Evolutionary conservation across 2,329 filamentous ascomycete species (phyloP).

Genomic region (Metarhizium rileyi): DNA sequence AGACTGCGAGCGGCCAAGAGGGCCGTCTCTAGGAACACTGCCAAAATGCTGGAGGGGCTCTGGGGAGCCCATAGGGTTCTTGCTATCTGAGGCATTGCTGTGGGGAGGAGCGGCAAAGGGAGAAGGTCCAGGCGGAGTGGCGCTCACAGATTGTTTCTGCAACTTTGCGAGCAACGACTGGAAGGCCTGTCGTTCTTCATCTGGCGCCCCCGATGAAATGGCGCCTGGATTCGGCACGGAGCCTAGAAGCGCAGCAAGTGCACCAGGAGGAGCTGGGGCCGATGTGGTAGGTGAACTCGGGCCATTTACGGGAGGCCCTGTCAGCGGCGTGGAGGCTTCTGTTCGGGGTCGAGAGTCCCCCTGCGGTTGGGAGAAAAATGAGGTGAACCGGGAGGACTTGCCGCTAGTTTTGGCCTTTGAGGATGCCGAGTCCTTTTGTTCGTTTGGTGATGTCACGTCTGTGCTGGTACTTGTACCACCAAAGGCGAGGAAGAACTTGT

Average conservation of each 20-base stretch:
- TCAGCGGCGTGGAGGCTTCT: constrained; percentile 37
- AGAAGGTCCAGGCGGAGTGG: constrained; percentile 35
- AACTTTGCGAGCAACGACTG: constrained; percentile 75
- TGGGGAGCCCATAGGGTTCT: constrained; percentile 35
- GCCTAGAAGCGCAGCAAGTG: constrained; percentile 5
- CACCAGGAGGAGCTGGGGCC: constrained; percentile 2
- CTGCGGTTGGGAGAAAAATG: constrained; percentile 51
- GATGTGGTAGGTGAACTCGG: constrained; percentile 3
- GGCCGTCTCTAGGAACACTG: constrained; percentile 35
- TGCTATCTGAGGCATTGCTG: constrained; percentile 16
- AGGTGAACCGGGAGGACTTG: constrained; percentile 79
- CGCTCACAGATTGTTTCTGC: constrained; percentile 44
- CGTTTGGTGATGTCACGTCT: constrained; percentile 43
- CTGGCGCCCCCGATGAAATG: constrained; percentile 24
- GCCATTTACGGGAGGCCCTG: constrained; percentile 17
- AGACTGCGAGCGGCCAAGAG: constrained; percentile 28
- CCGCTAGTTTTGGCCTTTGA: constrained; percentile 43
- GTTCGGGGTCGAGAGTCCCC: constrained; percentile 42
- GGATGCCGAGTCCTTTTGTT: constrained; percentile 31
- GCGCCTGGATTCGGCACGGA: background rate
- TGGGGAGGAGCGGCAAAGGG: constrained; percentile 33
- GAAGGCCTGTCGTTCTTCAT: constrained; percentile 78
- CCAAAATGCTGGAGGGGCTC: constrained; percentile 38
- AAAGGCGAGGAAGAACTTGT: constrained; percentile 65
- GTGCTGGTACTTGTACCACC: constrained; percentile 28